Evolutionary conservation across 73 alveolate species (phyloP).

Genomic region (Strombidium stylifer): DNA sequence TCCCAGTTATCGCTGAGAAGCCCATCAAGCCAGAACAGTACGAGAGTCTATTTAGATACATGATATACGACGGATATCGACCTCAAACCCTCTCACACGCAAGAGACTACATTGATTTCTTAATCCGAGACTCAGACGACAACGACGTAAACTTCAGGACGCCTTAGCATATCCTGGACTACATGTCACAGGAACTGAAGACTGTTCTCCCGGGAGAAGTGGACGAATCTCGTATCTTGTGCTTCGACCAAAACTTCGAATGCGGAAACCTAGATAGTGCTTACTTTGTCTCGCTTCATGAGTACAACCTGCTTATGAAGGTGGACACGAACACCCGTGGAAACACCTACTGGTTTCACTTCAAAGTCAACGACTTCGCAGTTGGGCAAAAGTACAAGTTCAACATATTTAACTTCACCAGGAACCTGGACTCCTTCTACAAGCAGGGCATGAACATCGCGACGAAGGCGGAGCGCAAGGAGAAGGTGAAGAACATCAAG

Average conservation of each 20-base stretch:
- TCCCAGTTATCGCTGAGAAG: too few species aligned
- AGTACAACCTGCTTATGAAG: conserved; percentile 70
- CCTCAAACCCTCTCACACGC: too few species aligned
- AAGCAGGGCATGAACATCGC: conserved; percentile 46
- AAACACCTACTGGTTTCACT: conserved; percentile 93
- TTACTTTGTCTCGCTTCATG: conserved; percentile 23
- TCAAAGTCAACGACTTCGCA: conserved; percentile 73
- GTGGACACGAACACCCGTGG: conserved; percentile 93
- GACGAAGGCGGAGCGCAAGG: conserved; percentile 1
- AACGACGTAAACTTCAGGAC: too few species aligned
- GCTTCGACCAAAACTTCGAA: conserved; percentile 58
- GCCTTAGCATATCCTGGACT: too few species aligned
- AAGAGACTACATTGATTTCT: too few species aligned
- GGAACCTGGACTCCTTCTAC: conserved; percentile 52
- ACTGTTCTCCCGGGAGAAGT: conserved; percentile 3
- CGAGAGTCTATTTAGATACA: too few species aligned
- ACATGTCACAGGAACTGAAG: not conserved
- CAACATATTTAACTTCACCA: conserved; percentile 71
- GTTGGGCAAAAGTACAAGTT: conserved; percentile 54
- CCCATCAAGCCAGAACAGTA: too few species aligned
- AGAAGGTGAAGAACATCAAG: not conserved
- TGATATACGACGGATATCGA: too few species aligned
- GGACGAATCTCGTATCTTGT: not conserved
- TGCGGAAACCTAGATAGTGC: conserved; percentile 62
- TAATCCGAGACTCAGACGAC: too few species aligned